These are phyloP conservation scores for Trichoderma sp. DNA, from an alignment of 2,329 filamentous ascomycete species.

Conservation along the genomic window DNA sequence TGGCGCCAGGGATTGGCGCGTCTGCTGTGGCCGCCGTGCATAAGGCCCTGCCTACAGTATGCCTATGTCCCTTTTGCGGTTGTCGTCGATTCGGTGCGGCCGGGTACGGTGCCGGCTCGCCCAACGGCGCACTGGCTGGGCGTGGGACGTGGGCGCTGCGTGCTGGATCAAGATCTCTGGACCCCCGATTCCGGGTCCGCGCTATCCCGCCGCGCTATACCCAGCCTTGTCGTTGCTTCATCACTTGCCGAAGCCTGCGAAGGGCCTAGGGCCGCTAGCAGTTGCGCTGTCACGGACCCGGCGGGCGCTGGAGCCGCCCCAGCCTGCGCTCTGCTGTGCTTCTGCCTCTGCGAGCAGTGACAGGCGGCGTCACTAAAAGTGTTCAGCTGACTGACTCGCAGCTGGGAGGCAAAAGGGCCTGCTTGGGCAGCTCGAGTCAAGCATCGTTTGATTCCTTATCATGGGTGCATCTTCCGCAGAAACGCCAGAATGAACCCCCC, in stretches of 20 bases:
- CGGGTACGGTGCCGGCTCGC: background rate
- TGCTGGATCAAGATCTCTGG: conserved; percentile 1
- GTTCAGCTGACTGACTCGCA: conserved; percentile 16
- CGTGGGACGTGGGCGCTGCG: no score
- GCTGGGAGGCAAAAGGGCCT: background rate
- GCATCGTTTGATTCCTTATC: background rate
- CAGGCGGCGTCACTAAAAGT: conserved; percentile 1
- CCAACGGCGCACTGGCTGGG: background rate
- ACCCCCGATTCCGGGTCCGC: background rate
- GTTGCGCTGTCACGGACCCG: background rate
- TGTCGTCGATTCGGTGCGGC: background rate
- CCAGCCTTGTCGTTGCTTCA: background rate
- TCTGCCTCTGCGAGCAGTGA: background rate
- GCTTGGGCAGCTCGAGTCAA: conserved; percentile 2
- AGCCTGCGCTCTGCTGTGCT: background rate
- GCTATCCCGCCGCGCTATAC: background rate
- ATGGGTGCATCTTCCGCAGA: background rate
- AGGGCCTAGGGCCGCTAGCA: background rate
- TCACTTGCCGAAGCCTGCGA: background rate
- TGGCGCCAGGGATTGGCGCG: background rate
- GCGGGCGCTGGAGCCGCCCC: background rate
- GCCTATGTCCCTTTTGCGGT: no score
- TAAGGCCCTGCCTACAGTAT: no score
- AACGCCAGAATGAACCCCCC: background rate
- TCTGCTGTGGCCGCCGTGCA: no score